Evolutionary conservation across 2,329 filamentous ascomycete species (phyloP), one percentile per base, ranked within the genome.

Genomic region (Thielaviopsis populi): DNA sequence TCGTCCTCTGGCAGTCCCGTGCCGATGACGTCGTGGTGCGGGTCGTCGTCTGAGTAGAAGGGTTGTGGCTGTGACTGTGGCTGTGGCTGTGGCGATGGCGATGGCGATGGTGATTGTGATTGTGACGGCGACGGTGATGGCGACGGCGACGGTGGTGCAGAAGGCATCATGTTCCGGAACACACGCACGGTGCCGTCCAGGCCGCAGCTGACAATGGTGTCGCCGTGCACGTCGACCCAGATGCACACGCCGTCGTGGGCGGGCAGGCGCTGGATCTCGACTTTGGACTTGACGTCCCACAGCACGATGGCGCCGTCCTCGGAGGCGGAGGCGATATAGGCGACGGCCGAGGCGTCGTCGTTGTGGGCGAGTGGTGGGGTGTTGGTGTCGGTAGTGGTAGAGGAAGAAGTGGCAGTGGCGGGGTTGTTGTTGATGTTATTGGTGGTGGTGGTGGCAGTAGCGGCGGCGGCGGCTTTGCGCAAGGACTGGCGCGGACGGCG

Each of bases 261-360:
- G 37, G 72, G 71, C 8, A 85, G 74, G 15, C 80, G 77, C 77
- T 96, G 91, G 22, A 96, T 76, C 1, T 95, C 76, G 63, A 87
- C 84, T 74, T 97, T 99, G 71, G 79, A 89, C 66, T 83, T 85
- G 15, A 96, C 89, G 70, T 97, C 91, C 94, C 94, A 99, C 63
- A 95, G 80, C 17, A 95, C 78, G 11, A 96, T 81, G 58, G 84
- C 82, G 17, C 91, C 90, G 69, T 96, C 89, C 72, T 97, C 92
- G 72, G 89, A 95, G 0, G 91, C 90, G 41, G 87, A 88, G 0
- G 85, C 88, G 17, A 91, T 82, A 69, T 95, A 95, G 0, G 78
- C 71, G 27, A 72, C 70, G 72, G 13, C 50, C n/a, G 43, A 27
- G 10, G 54, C 30, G 6, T 40, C 43, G 13, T 60, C 15, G 8